Conservation (phyloP, 2,329 filamentous ascomycete species). For the Fusarium decemcellulare region DNA sequence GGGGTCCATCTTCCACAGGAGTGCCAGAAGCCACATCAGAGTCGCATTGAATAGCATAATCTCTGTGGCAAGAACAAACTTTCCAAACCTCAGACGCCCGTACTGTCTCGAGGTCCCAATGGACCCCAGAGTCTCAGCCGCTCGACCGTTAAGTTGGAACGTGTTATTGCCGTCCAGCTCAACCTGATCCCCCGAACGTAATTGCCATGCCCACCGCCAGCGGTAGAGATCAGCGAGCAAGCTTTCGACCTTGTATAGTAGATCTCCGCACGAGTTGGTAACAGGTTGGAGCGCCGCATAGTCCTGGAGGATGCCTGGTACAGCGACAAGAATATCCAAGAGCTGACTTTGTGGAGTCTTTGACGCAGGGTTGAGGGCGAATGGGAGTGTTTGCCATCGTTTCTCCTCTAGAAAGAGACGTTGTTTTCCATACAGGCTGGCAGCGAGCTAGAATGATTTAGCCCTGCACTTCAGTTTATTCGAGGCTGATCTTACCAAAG, state of each 20-base stretch:
- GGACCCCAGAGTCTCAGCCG: neutral
- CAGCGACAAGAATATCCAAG: neutral
- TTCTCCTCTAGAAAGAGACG: neutral
- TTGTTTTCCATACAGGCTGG: neutral
- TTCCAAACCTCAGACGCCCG: neutral
- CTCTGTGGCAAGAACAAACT: constrained; percentile 9
- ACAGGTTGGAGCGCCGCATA: neutral
- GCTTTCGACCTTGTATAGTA: neutral
- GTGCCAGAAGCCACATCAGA: constrained; percentile 36
- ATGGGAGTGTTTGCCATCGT: neutral
- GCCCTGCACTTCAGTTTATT: neutral
- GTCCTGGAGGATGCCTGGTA: neutral
- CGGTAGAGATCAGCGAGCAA: neutral
- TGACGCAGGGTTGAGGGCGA: neutral
- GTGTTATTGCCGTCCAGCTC: neutral
- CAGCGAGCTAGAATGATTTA: neutral
- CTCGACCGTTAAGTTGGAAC: neutral
- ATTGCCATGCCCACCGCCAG: constrained; percentile 1
- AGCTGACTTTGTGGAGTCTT: neutral
- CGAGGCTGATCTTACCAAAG: neutral
- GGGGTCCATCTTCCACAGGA: constrained; percentile 37
- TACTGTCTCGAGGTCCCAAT: neutral
- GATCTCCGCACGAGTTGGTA: neutral
- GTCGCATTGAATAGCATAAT: constrained; percentile 38
- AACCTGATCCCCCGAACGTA: neutral